A percentile compares a stretch with the other conserved stretches of the same genome.
These are phyloP conservation scores for Rhodotorula kratochvilovae DNA, from an alignment of 768 basidiomycete species.

Conservation along the genomic window DNA sequence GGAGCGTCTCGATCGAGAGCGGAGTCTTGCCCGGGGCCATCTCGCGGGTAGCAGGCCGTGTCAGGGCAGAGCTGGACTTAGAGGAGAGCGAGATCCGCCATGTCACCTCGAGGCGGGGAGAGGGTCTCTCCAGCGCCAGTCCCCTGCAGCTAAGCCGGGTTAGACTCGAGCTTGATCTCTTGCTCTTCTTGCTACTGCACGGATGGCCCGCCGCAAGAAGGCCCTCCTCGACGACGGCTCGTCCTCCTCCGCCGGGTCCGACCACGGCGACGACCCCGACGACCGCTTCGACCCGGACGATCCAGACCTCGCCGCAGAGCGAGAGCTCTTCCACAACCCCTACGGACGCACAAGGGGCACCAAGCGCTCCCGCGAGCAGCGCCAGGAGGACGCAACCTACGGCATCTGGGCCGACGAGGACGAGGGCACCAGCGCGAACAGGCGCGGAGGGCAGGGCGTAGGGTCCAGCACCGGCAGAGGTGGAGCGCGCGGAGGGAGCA, in stretches of 20 bases:
- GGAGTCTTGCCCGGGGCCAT: slow-evolving; percentile 50
- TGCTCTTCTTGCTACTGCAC: not conserved
- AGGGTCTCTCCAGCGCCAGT: not conserved
- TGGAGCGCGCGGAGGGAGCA: slow-evolving; percentile 44
- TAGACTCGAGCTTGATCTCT: no score
- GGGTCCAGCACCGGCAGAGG: not conserved
- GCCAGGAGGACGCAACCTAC: slow-evolving; percentile 69
- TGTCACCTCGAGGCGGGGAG: not conserved
- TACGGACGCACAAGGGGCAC: slow-evolving; percentile 50
- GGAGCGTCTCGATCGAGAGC: slow-evolving; percentile 77
- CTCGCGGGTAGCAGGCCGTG: not conserved
- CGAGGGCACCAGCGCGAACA: slow-evolving; percentile 51
- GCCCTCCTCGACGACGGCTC: slow-evolving; percentile 33
- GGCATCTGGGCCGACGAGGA: slow-evolving; percentile 70
- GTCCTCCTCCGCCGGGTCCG: slow-evolving; percentile 52
- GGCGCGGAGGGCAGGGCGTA: slow-evolving; percentile 36
- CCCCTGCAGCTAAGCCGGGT: no score
- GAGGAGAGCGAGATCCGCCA: not conserved
- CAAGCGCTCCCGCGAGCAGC: slow-evolving; percentile 59
- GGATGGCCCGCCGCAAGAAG: slow-evolving; percentile 48
- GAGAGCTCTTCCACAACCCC: slow-evolving; percentile 69
- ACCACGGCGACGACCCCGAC: slow-evolving; percentile 50
- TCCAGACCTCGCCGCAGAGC: slow-evolving; percentile 66
- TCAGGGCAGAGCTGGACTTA: no score
- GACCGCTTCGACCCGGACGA: slow-evolving; percentile 48